Percentiles rank a stretch among this genome's conserved stretches.
phyloP scores from a whole-genome alignment of 1,284 basidiomycete species.

The Inonotus hispidus region DNA sequence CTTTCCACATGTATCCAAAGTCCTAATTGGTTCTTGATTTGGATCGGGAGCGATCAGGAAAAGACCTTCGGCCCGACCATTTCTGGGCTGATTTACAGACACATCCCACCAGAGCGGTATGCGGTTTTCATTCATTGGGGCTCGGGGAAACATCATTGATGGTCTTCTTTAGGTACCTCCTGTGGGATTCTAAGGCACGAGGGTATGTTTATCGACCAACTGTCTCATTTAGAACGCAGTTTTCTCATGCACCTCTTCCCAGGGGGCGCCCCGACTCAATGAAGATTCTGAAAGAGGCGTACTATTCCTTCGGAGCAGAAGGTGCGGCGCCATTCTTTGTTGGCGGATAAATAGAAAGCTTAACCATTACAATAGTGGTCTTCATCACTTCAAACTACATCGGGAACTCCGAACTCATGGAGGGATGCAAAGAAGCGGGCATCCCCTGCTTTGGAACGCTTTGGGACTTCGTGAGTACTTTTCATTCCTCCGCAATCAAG shows the following conservation, averaged over 20 bases:
- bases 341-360: constrained; percentile 8
- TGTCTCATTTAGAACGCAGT: background rate
- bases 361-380: constrained; percentile 42
- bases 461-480: constrained; percentile 60
- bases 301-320: constrained; percentile 64
- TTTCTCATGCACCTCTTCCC: constrained; percentile 8
- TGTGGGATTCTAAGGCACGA: constrained; percentile 68
- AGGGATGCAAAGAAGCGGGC: constrained; percentile 69
- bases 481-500: background rate
- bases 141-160: background rate
- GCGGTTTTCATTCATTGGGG: background rate
- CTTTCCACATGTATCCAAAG: constrained; percentile 71
- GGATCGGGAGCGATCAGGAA: constrained; percentile 74
- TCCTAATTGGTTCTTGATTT: constrained; percentile 68
- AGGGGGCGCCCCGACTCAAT: constrained; percentile 70
- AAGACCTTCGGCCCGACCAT: constrained; percentile 77
- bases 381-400: constrained; percentile 74
- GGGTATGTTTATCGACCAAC: constrained; percentile 24
- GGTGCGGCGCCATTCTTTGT: constrained; percentile 33
- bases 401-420: constrained; percentile 69
- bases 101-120: constrained; percentile 55
- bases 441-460: constrained; percentile 69
- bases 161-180: constrained; percentile 36
- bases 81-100: constrained; percentile 56
- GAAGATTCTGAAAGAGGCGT: constrained; percentile 65